These are phyloP conservation scores for Basipetospora chlamydospora DNA, from an alignment of 2,329 filamentous ascomycete species.

Conservation along the genomic window DNA sequence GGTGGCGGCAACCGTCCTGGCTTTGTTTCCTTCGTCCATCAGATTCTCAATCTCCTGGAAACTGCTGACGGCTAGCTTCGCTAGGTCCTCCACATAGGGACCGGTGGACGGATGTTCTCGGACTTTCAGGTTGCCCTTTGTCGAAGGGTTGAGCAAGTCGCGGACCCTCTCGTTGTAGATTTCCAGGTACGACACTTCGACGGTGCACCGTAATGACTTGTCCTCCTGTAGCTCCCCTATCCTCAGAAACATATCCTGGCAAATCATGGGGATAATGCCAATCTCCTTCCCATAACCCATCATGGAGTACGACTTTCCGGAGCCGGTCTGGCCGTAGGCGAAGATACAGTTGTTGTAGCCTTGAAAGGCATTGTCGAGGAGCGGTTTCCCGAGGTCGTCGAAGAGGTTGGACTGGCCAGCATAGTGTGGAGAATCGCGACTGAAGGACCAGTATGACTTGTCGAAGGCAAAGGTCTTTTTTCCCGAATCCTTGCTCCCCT, in stretches of 20 bases:
- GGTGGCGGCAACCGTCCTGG: slow-evolving; percentile 89
- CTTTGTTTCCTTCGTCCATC: slow-evolving; percentile 99
- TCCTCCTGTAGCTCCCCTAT: slow-evolving; percentile 60
- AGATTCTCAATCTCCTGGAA: slow-evolving; percentile 93
- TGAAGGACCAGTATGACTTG: slow-evolving; percentile 95
- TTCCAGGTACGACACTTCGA: slow-evolving; percentile 96
- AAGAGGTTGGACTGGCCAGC: slow-evolving; percentile 85
- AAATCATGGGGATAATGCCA: slow-evolving; percentile 93
- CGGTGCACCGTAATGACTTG: slow-evolving; percentile 70
- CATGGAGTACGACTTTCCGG: slow-evolving; percentile 98
- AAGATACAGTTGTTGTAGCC: slow-evolving; percentile 99
- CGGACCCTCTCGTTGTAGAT: slow-evolving; percentile 98
- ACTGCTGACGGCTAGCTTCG: slow-evolving; percentile 83
- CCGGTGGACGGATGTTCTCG: slow-evolving; percentile 95
- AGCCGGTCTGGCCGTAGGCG: slow-evolving; percentile 95
- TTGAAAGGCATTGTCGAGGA: slow-evolving; percentile 94
- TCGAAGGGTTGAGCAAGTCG: slow-evolving; percentile 86
- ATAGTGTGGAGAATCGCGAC: slow-evolving; percentile 65
- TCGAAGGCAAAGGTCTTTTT: slow-evolving; percentile 91
- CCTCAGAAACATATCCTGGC: slow-evolving; percentile 90
- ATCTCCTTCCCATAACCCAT: slow-evolving; percentile 97
- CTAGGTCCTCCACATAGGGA: slow-evolving; percentile 94
- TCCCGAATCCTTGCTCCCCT: slow-evolving; percentile 55
- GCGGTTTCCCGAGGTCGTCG: slow-evolving; percentile 70
- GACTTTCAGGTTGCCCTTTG: slow-evolving; percentile 92